Evolutionary conservation across 208 protist species (phyloP).

Genomic region (Wallacemonas rigidus): DNA sequence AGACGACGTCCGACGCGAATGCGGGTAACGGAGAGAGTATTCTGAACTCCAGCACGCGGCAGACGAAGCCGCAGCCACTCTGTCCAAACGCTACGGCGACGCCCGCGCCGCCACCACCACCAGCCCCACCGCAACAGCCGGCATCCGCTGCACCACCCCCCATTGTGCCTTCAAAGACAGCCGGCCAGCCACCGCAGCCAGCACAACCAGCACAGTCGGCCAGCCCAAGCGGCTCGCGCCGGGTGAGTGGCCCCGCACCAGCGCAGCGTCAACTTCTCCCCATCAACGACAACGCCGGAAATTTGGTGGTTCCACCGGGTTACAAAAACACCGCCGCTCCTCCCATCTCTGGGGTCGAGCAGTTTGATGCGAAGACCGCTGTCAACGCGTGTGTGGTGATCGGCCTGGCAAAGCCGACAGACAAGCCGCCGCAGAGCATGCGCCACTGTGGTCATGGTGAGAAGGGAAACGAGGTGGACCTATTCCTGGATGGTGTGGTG

Average conservation of each 20-base stretch:
- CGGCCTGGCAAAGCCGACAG: slow-evolving; percentile 32
- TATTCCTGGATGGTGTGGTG: slow-evolving; percentile 49
- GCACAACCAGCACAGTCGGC: neutral
- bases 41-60: neutral
- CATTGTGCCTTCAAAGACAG: no score
- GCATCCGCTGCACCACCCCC: neutral
- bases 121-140: neutral
- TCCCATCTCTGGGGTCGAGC: slow-evolving; percentile 16
- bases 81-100: no score
- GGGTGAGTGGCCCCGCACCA: neutral
- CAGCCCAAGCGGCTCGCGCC: slow-evolving; percentile 17
- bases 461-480: slow-evolving; percentile 30
- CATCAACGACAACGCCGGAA: slow-evolving; percentile 31
- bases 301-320: slow-evolving; percentile 39
- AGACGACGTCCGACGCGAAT: neutral
- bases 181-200: neutral
- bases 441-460: slow-evolving; percentile 25
- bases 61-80: neutral
- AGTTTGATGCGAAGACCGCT: slow-evolving; percentile 10
- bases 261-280: slow-evolving; percentile 25
- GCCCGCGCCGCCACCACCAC: neutral
- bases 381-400: slow-evolving; percentile 38
- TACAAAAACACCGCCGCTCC: slow-evolving; percentile 34
- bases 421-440: slow-evolving; percentile 21
- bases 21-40: neutral